Evolutionary conservation across 164 flowering plant genomes (phyloP).

Genomic region (Stephania japonica): DNA sequence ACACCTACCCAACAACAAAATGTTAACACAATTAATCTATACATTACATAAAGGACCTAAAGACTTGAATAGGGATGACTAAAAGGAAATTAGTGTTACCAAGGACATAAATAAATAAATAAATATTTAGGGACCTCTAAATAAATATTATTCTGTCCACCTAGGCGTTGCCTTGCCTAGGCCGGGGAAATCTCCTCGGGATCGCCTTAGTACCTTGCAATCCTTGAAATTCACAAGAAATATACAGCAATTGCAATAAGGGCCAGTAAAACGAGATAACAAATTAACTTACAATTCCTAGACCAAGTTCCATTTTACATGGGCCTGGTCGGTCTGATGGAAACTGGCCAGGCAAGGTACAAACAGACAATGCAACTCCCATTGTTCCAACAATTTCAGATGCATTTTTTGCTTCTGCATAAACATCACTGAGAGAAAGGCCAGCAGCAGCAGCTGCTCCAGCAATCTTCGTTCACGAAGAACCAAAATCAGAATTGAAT

Average conservation of each 20-base stretch:
- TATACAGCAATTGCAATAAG: background rate
- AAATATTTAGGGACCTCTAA: no score
- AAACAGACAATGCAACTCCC: conserved; percentile 93
- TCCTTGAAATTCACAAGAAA: background rate
- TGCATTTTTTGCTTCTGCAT: conserved; percentile 86
- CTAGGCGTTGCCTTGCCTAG: no score
- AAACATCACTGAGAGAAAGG: conserved; percentile 71
- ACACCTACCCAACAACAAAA: background rate
- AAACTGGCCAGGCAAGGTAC: conserved; percentile 84
- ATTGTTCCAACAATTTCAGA: conserved; percentile 90
- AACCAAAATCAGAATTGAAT: background rate
- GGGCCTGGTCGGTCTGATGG: conserved; percentile 83
- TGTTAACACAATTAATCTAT: no score
- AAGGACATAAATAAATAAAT: no score
- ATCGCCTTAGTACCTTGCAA: no score
- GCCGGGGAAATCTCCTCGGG: no score
- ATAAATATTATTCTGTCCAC: no score
- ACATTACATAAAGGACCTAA: no score
- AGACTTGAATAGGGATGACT: no score
- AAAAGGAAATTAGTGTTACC: no score
- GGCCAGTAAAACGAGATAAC: conserved; percentile 1
- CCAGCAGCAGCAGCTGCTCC: conserved; percentile 96
- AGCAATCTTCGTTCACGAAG: conserved; percentile 45
- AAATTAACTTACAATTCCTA: conserved; percentile 75
- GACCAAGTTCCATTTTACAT: conserved; percentile 98